phyloP scores from a whole-genome alignment of 345 rosid species.

The Dipteronia dyeriana region DNA sequence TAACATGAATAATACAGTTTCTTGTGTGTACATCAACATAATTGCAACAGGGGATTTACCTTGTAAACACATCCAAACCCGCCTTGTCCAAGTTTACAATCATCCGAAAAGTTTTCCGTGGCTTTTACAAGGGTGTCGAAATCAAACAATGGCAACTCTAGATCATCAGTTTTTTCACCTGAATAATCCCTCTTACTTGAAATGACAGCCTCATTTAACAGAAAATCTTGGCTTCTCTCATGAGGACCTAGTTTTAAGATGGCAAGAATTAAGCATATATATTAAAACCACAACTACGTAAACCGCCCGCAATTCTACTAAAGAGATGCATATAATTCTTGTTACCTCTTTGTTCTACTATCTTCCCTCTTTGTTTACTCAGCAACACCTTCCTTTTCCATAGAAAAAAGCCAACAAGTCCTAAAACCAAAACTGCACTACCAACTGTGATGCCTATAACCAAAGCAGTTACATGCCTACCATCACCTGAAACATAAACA shows the following conservation, averaged over 20 bases:
- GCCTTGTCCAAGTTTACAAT: conserved; percentile 64
- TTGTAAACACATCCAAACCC: conserved; percentile 81
- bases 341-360: conserved; percentile 38
- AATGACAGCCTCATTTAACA: conserved; percentile 57
- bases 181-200: conserved; percentile 58
- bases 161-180: conserved; percentile 47
- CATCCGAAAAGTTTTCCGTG: conserved; percentile 47
- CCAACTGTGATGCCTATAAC: conserved; percentile 55
- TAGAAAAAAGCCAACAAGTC: conserved; percentile 30
- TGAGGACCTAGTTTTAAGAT: conserved; percentile 34
- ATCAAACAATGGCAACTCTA: conserved; percentile 56
- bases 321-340: not conserved
- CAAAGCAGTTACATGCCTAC: conserved; percentile 20
- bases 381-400: conserved; percentile 54
- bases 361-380: conserved; percentile 14
- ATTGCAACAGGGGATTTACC: conserved; percentile 42
- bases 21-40: not conserved
- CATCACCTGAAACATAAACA: conserved; percentile 40
- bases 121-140: conserved; percentile 46
- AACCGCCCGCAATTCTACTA: not conserved
- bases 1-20: not conserved
- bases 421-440: conserved; percentile 41
- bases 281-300: not conserved
- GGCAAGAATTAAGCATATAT: not conserved
- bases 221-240: conserved; percentile 67